A percentile compares a stretch with the other conserved stretches of the same genome.
These are phyloP conservation scores for Pelagophyceae sp. DNA, from an alignment of 352 stramenopile genomes.

Conservation along the genomic window DNA sequence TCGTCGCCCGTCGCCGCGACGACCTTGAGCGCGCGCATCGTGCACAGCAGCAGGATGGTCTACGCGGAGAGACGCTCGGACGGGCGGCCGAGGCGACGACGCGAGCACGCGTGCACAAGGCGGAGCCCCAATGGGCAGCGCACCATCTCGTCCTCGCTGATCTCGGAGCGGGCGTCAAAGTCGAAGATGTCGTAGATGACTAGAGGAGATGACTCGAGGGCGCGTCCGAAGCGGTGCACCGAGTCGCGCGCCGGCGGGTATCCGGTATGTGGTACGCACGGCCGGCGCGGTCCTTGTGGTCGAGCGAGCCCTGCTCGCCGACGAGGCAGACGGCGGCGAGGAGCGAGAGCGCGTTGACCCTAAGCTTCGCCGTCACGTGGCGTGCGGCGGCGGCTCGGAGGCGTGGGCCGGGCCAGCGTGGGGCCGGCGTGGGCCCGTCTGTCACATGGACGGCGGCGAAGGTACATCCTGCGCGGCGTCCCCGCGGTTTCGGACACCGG, in stretches of 20 bases:
- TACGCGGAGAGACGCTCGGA: too few species aligned
- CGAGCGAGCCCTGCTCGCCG: background rate
- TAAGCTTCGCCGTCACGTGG: background rate
- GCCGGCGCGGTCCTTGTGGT: background rate
- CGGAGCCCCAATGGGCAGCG: too few species aligned
- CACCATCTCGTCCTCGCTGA: background rate
- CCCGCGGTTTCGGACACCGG: too few species aligned
- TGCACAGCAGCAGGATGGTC: conserved; percentile 15
- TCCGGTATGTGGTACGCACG: background rate
- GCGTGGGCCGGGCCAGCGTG: too few species aligned
- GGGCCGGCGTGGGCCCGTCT: too few species aligned
- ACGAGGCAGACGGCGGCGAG: background rate
- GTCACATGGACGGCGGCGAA: too few species aligned
- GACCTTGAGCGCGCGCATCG: conserved; percentile 3
- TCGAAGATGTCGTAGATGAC: conserved; percentile 6
- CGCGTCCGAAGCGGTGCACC: background rate
- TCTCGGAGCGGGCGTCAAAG: background rate
- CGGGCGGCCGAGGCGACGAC: too few species aligned
- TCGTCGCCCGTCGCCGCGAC: background rate
- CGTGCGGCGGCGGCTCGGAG: too few species aligned
- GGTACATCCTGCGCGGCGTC: too few species aligned
- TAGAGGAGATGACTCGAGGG: too few species aligned
- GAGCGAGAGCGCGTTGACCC: conserved; percentile 3
- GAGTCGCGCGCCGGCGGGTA: background rate
- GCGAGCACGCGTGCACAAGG: too few species aligned